Conservation (phyloP, 2,329 filamentous ascomycete species). For the Torrubiella hemipterigena region DNA sequence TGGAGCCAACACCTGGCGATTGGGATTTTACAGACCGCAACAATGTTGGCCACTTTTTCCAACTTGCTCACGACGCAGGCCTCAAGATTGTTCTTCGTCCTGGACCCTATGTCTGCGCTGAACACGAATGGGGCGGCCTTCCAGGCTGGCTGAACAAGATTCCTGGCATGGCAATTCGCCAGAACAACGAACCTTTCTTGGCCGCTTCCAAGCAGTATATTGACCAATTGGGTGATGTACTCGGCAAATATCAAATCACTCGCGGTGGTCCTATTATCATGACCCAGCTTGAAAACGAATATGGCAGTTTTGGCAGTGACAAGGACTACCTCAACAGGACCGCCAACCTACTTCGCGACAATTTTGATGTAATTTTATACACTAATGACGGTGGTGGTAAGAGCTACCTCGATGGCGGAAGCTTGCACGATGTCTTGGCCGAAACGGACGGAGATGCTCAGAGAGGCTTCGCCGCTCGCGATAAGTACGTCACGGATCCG, state of each 20-base stretch:
- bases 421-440: constrained; percentile 30
- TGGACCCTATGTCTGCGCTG: constrained; percentile 35
- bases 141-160: constrained; percentile 31
- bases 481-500: constrained; percentile 28
- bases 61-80: constrained; percentile 29
- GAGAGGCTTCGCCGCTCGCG: constrained; percentile 24
- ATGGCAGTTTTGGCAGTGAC: constrained; percentile 33
- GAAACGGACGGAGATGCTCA: constrained; percentile 31
- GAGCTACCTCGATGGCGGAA: constrained; percentile 28
- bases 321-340: constrained; percentile 29
- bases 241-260: constrained; percentile 23
- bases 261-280: constrained; percentile 34
- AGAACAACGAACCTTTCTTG: constrained; percentile 27
- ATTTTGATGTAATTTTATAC: constrained; percentile 32
- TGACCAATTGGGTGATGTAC: constrained; percentile 21
- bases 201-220: constrained; percentile 24
- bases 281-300: constrained; percentile 39
- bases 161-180: constrained; percentile 25
- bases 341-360: constrained; percentile 25
- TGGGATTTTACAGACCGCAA: constrained; percentile 27
- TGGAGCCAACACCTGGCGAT: constrained; percentile 26
- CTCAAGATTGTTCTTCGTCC: constrained; percentile 30
- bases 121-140: constrained; percentile 36
- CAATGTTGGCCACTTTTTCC: constrained; percentile 31
- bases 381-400: constrained; percentile 35